phyloP scores from a whole-genome alignment of 1,139 yeast species.

The Yarrowia galli region DNA sequence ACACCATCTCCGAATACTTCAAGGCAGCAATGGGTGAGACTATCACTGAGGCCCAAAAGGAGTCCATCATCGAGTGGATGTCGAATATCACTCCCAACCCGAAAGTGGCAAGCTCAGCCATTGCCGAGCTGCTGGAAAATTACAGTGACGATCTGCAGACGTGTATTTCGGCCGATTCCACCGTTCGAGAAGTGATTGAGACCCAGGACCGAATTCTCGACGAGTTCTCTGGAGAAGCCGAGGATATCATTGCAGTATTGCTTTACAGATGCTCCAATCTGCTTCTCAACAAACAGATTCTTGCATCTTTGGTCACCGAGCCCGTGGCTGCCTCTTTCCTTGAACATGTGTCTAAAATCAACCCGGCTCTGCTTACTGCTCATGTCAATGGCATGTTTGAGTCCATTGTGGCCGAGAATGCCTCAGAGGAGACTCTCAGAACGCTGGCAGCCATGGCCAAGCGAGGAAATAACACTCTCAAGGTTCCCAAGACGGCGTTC shows the following conservation, averaged over 20 bases:
- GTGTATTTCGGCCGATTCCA: slow-evolving; percentile 28
- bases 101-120: neutral
- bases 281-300: slow-evolving; percentile 69
- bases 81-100: slow-evolving; percentile 19
- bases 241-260: slow-evolving; percentile 51
- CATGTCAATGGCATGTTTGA: slow-evolving; percentile 50
- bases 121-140: slow-evolving; percentile 14
- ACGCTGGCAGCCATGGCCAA: slow-evolving; percentile 30
- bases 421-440: slow-evolving; percentile 21
- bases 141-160: neutral
- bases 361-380: slow-evolving; percentile 70
- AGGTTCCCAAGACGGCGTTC: slow-evolving; percentile 18
- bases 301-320: slow-evolving; percentile 60
- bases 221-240: slow-evolving; percentile 41
- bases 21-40: slow-evolving; percentile 43
- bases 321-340: slow-evolving; percentile 55
- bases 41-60: slow-evolving; percentile 13
- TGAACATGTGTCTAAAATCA: slow-evolving; percentile 63
- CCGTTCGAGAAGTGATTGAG: slow-evolving; percentile 42
- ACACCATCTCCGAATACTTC: slow-evolving; percentile 54
- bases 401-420: neutral
- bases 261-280: slow-evolving; percentile 68
- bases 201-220: slow-evolving; percentile 42
- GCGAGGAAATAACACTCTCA: slow-evolving; percentile 22
- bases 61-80: slow-evolving; percentile 19